phyloP scores from a whole-genome alignment of 2,329 filamentous ascomycete species.

The Talaromyces sp. region DNA sequence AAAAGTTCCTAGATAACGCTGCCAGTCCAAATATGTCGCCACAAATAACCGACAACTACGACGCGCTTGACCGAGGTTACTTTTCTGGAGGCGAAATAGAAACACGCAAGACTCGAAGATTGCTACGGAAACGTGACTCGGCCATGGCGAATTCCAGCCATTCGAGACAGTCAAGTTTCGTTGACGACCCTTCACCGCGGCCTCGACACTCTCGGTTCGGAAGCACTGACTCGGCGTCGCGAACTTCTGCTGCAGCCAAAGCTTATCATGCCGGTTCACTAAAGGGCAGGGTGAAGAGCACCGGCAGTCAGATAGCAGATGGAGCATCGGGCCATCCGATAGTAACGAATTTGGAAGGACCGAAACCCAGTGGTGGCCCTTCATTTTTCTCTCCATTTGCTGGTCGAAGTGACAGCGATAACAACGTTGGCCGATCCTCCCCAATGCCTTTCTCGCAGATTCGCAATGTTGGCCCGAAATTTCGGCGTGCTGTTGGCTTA shows the following conservation, averaged over 20 bases:
- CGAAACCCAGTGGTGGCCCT: constrained; percentile 30
- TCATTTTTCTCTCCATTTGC: constrained; percentile 43
- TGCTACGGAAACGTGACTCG: constrained; percentile 67
- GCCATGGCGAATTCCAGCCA: constrained; percentile 42
- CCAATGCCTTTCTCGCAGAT: constrained; percentile 42
- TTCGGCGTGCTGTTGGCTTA: constrained; percentile 61
- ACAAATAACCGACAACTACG: constrained; percentile 25
- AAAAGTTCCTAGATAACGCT: constrained; percentile 13
- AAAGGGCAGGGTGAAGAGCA: constrained; percentile 52
- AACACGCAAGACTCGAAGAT: constrained; percentile 61
- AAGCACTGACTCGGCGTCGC: constrained; percentile 57
- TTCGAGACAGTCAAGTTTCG: constrained; percentile 68
- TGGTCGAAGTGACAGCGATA: constrained; percentile 44
- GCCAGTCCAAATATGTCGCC: constrained; percentile 1
- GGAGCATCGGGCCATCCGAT: constrained; percentile 9
- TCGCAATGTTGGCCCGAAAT: constrained; percentile 55
- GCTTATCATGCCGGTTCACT: constrained; percentile 59
- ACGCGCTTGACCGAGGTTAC: constrained; percentile 79
- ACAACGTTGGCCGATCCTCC: constrained; percentile 44
- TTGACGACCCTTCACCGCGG: constrained; percentile 65
- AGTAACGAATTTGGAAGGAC: constrained; percentile 48
- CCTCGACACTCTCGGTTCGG: constrained; percentile 72
- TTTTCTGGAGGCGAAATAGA: constrained; percentile 87
- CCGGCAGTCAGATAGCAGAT: constrained; percentile 51
- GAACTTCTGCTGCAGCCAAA: constrained; percentile 55